Conservation (phyloP, 495 filamentous ascomycete species). For the Xylaria grammica region DNA sequence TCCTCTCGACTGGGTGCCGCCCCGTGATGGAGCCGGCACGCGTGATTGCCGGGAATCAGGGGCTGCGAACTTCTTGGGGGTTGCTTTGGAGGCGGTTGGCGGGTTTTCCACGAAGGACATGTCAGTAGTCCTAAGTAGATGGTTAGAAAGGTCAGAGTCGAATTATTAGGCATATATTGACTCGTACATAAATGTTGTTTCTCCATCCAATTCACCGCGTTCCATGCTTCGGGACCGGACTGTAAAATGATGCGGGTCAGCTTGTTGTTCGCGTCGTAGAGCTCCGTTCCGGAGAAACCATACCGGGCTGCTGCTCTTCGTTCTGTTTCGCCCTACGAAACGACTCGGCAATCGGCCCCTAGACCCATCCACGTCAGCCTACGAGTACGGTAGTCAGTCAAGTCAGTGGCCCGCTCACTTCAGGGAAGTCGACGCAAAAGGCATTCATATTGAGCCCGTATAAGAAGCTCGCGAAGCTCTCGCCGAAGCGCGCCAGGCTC, state of each 20-base stretch:
- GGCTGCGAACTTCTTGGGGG: constrained; percentile 65
- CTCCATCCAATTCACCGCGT: constrained; percentile 51
- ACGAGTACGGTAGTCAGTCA: background rate
- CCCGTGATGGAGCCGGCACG: constrained; percentile 47
- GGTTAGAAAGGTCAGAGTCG: constrained; percentile 29
- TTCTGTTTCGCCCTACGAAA: constrained; percentile 67
- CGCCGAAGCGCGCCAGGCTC: constrained; percentile 89
- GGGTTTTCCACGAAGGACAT: constrained; percentile 94
- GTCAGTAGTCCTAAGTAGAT: constrained; percentile 77
- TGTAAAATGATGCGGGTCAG: constrained; percentile 7
- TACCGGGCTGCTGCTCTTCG: constrained; percentile 48
- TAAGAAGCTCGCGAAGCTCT: constrained; percentile 93
- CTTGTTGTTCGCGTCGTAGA: background rate
- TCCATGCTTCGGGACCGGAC: constrained; percentile 37
- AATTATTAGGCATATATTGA: background rate
- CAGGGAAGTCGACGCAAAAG: constrained; percentile 97
- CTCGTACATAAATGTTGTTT: constrained; percentile 87
- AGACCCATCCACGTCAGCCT: constrained; percentile 7
- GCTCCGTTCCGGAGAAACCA: background rate
- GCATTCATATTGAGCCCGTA: constrained; percentile 99
- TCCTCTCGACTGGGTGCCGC: constrained; percentile 39
- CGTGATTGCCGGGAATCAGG: constrained; percentile 52
- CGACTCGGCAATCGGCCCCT: constrained; percentile 64
- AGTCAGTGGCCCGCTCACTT: constrained; percentile 56
- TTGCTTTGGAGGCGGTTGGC: constrained; percentile 69